Conservation (phyloP, 2,329 filamentous ascomycete species). For the Reticulascus tulasneorum region DNA sequence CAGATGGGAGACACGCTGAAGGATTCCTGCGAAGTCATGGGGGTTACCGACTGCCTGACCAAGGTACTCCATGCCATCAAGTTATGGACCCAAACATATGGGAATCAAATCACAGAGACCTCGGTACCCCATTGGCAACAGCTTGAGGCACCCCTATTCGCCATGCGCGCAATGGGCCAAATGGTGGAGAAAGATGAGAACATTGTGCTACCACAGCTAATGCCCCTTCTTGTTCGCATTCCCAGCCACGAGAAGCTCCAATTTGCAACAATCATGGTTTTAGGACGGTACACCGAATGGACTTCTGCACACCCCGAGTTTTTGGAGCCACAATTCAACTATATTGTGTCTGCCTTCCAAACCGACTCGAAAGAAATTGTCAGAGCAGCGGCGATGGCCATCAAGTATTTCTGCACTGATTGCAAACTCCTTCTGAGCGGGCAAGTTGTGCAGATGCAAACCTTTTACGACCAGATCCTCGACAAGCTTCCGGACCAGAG, state of each 20-base stretch:
- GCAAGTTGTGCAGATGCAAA: conserved; percentile 81
- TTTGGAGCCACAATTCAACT: conserved; percentile 87
- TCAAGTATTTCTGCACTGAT: conserved; percentile 96
- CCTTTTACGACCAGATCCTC: conserved; percentile 86
- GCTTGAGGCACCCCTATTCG: conserved; percentile 90
- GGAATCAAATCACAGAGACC: conserved; percentile 65
- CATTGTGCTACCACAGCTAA: conserved; percentile 83
- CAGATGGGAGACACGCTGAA: conserved; percentile 97
- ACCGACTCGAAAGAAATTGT: conserved; percentile 87
- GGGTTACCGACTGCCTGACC: conserved; percentile 81
- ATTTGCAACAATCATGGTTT: conserved; percentile 96
- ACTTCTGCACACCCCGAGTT: conserved; percentile 91
- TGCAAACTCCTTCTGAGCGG: conserved; percentile 81
- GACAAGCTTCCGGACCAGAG: conserved; percentile 81
- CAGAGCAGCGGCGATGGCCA: conserved; percentile 84
- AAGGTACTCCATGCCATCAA: conserved; percentile 88
- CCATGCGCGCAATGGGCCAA: conserved; percentile 90
- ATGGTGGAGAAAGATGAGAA: conserved; percentile 91
- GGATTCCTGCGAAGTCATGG: conserved; percentile 94
- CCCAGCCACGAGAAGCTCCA: conserved; percentile 96
- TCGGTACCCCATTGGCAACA: conserved; percentile 94
- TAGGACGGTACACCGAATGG: conserved; percentile 97
- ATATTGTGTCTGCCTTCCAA: conserved; percentile 90
- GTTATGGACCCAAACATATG: conserved; percentile 81
- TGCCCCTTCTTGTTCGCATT: conserved; percentile 90